Evolutionary conservation across 192 early-diverging fungal genomes (phyloP).

Genomic region (Rhizoclosmatium globosum): DNA sequence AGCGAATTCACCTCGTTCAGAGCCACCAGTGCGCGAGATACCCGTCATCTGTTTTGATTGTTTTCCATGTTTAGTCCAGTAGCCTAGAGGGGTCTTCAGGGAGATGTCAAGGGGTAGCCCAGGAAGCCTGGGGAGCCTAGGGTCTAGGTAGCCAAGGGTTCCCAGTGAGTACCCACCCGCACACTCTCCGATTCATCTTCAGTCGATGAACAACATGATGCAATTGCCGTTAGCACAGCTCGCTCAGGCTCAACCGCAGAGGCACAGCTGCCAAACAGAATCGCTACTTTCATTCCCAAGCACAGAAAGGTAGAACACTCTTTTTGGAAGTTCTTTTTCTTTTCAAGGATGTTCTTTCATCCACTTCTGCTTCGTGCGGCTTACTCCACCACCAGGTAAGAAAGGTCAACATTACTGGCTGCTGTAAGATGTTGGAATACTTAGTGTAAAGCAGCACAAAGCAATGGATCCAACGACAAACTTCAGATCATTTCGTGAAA

Average conservation of each 20-base stretch:
- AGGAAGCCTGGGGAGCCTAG: neutral
- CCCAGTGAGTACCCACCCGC: constrained; percentile 7
- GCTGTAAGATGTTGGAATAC: too few relatives aligned
- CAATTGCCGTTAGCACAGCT: constrained; percentile 16
- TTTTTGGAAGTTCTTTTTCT: neutral
- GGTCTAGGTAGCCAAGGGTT: neutral
- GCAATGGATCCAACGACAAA: constrained; percentile 34
- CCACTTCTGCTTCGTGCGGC: neutral
- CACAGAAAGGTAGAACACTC: neutral
- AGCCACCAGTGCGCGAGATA: constrained; percentile 48
- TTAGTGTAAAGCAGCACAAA: constrained; percentile 8
- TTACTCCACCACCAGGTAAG: constrained; percentile 19
- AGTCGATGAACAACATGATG: neutral
- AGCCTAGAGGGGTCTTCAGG: neutral
- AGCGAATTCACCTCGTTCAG: constrained; percentile 41
- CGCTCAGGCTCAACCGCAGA: constrained; percentile 14
- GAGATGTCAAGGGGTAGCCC: neutral
- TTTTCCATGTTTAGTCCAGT: neutral
- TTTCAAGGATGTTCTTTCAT: too few relatives aligned
- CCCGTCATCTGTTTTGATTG: constrained; percentile 41
- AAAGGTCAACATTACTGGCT: neutral
- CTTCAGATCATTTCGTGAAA: constrained; percentile 27
- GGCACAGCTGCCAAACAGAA: constrained; percentile 13
- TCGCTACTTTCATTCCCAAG: constrained; percentile 14
- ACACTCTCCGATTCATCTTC: constrained; percentile 12